Percentiles rank a stretch among this genome's conserved stretches.
Evolutionary conservation across 1,284 basidiomycete species (phyloP).

Genomic region (Cryptococcus maquisensis): DNA sequence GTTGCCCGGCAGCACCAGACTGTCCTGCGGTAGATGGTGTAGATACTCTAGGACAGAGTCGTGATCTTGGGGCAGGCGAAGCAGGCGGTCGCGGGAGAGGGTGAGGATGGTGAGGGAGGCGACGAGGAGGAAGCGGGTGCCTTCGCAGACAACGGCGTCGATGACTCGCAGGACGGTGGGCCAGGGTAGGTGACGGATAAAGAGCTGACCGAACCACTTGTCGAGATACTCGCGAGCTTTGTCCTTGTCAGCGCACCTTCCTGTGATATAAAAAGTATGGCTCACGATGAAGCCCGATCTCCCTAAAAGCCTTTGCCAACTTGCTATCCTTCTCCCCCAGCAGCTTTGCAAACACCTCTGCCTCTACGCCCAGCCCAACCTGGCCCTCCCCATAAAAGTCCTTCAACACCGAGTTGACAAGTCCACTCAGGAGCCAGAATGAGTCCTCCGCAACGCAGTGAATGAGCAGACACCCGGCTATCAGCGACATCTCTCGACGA

Average conservation of each 20-base stretch:
- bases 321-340: constrained; percentile 64
- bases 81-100: constrained; percentile 35
- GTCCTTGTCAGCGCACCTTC: not conserved
- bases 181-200: constrained; percentile 70
- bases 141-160: constrained; percentile 84
- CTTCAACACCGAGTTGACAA: constrained; percentile 65
- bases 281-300: constrained; percentile 50
- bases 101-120: constrained; percentile 68
- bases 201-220: constrained; percentile 53
- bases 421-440: constrained; percentile 71
- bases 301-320: constrained; percentile 59
- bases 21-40: constrained; percentile 39
- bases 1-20: constrained; percentile 40
- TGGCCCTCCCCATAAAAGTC: constrained; percentile 70
- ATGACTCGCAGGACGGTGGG: constrained; percentile 73
- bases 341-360: constrained; percentile 68
- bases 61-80: constrained; percentile 23
- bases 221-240: constrained; percentile 38
- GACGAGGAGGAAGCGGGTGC: constrained; percentile 73
- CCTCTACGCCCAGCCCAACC: constrained; percentile 75
- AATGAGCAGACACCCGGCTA: constrained; percentile 72
- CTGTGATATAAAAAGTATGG: not conserved
- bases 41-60: constrained; percentile 36
- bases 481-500: constrained; percentile 59
- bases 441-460: constrained; percentile 85